A percentile compares a stretch with the other conserved stretches of the same genome.
Evolutionary conservation across 2,329 filamentous ascomycete species (phyloP).

Genomic region (Cladosporium halotolerans): DNA sequence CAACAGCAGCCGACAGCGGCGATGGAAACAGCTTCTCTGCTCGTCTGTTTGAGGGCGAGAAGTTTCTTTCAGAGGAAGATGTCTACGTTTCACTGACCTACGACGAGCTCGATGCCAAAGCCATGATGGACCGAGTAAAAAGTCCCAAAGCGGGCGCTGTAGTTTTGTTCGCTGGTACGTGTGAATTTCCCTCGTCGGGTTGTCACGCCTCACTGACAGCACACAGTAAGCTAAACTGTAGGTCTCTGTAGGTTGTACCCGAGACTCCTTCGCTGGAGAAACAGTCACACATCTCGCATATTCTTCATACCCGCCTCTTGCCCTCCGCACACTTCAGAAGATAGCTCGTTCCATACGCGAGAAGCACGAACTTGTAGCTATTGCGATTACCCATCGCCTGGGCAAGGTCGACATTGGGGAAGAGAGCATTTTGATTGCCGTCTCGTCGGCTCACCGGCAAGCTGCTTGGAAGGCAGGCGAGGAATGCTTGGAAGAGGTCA

Average conservation of each 20-base stretch:
- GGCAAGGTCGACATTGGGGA: slow-evolving; percentile 84
- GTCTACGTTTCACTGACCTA: slow-evolving; percentile 66
- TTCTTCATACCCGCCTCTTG: slow-evolving; percentile 64
- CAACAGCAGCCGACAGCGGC: neutral
- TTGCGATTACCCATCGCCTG: slow-evolving; percentile 78
- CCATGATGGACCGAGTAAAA: slow-evolving; percentile 60
- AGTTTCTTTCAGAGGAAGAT: slow-evolving; percentile 30
- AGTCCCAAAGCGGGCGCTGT: slow-evolving; percentile 69
- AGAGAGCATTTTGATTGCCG: slow-evolving; percentile 85
- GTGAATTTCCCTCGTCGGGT: neutral
- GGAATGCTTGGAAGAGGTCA: slow-evolving; percentile 80
- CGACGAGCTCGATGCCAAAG: slow-evolving; percentile 50
- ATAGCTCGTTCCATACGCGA: slow-evolving; percentile 54
- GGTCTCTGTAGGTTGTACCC: slow-evolving; percentile 43
- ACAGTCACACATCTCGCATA: slow-evolving; percentile 71
- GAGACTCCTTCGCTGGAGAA: slow-evolving; percentile 65
- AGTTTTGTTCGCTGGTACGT: slow-evolving; percentile 65
- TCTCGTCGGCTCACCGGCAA: slow-evolving; percentile 74
- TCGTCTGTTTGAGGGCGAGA: slow-evolving; percentile 22
- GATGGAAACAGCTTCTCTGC: neutral
- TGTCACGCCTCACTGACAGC: slow-evolving; percentile 3
- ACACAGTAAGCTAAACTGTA: slow-evolving; percentile 25
- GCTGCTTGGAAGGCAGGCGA: slow-evolving; percentile 85
- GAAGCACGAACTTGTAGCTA: slow-evolving; percentile 61
- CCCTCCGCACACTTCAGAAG: slow-evolving; percentile 60